Evolutionary conservation across 129 eudicot species (phyloP), one percentile per base, ranked within the genome.

Genomic region (Centaurea solstitialis): DNA sequence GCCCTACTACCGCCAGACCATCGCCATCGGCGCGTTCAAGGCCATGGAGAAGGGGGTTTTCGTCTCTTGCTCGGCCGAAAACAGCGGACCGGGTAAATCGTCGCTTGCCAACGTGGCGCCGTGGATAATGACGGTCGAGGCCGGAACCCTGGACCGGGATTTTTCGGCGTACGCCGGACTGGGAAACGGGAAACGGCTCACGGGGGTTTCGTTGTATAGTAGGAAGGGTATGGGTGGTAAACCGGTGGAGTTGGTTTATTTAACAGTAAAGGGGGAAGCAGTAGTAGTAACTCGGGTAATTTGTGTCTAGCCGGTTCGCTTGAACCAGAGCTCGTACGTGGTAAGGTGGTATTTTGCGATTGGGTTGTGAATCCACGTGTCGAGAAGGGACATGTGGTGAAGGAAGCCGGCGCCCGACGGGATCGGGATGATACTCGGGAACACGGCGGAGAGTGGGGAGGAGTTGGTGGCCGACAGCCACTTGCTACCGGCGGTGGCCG

Each of bases 91-190:
- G 15, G n/a, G 79, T 2, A 81, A 79, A 65, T 73, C 80, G 0
- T 84, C 97, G 0, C 72, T 95, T 0, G 93, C 97, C 2, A 92
- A 92, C 79, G 88, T 85, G n/a, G 97, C 97, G 6, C 97, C 97
- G 4, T 95, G 99, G 99, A 92, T 92, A 3, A 90, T 91, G 97
- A 91, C 97, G 0, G 97, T 95, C 15, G 99, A 97, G 0, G 97
- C 99, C 0, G 97, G 99, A 0, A 95, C 97, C 0, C 43, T 95
- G 0, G 99, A 95, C 72, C 82, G 99, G 15, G 97, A 92, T 80
- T 95, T 95, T 15, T 97, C 98, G 3, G 99, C 97, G 4, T 89
- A 6, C 66, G 91, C 86, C 1, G 38, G 20, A 9, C 57, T 95
- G 11, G 97, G 97, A 0, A 84, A 88, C 50, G 87, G 89, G 0